Evolutionary conservation across 2,329 filamentous ascomycete species (phyloP).

Genomic region (Nemania abortiva): DNA sequence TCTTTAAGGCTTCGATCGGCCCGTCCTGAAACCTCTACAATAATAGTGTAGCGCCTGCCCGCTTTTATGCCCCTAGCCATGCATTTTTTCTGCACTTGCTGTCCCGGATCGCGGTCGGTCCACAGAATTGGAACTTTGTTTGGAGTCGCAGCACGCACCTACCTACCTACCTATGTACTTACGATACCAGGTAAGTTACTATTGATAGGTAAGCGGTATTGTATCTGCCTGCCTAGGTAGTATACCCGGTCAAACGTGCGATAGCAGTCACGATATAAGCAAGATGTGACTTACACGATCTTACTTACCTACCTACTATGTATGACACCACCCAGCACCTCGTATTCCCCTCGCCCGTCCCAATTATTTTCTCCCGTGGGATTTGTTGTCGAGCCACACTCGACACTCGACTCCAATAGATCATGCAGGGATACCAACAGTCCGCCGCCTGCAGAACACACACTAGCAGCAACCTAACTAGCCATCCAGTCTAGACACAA

Average conservation of each 20-base stretch:
- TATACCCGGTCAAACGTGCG: not conserved
- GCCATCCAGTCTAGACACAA: slow-evolving; percentile 25
- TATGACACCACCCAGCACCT: slow-evolving; percentile 1
- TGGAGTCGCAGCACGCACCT: not conserved
- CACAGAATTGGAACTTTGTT: not conserved
- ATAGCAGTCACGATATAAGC: not conserved
- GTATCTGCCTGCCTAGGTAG: not conserved
- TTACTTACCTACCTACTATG: not conserved
- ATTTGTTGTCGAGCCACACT: slow-evolving; percentile 10
- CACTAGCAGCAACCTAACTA: not conserved
- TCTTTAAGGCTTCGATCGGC: slow-evolving; percentile 20
- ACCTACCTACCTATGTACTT: not conserved
- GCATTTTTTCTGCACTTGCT: not conserved
- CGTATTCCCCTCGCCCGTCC: slow-evolving; percentile 27
- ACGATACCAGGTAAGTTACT: not conserved
- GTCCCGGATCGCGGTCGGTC: not conserved
- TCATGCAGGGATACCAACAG: not conserved
- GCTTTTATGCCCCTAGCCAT: not conserved
- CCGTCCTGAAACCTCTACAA: slow-evolving; percentile 45
- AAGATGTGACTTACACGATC: slow-evolving; percentile 34
- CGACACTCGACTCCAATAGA: slow-evolving; percentile 21
- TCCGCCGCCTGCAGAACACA: not conserved
- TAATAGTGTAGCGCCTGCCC: slow-evolving; percentile 24
- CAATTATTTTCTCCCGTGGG: slow-evolving; percentile 3
- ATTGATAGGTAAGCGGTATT: not conserved